Conservation (phyloP, 2,329 filamentous ascomycete species). For the Verticillium nubilum region DNA sequence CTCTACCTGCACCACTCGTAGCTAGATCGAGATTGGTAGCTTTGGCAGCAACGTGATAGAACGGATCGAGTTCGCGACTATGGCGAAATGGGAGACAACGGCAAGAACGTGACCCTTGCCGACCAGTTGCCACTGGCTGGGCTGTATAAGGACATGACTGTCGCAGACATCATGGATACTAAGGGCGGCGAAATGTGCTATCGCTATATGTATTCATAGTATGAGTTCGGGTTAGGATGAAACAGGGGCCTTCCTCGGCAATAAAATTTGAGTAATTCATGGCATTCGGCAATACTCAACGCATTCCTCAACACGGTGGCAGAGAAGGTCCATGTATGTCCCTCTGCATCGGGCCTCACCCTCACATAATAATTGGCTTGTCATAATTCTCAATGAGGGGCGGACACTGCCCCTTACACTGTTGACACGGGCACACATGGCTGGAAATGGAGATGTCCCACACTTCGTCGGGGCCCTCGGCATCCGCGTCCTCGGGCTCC, state of each 20-base stretch:
- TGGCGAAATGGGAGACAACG: conserved; percentile 6
- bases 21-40: conserved; percentile 13
- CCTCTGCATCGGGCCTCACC: too few species aligned
- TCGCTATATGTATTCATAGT: conserved; percentile 10
- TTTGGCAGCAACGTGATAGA: conserved; percentile 11
- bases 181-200: conserved; percentile 10
- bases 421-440: too few species aligned
- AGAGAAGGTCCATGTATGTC: too few species aligned
- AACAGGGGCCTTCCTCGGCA: too few species aligned
- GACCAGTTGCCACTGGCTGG: conserved; percentile 10
- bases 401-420: too few species aligned
- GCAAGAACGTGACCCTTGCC: conserved; percentile 6
- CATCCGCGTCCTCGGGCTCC: neutral
- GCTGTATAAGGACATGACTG: conserved; percentile 7
- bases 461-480: neutral
- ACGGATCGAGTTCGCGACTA: conserved; percentile 7
- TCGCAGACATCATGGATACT: conserved; percentile 12
- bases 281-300: too few species aligned
- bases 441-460: too few species aligned
- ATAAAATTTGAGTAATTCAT: too few species aligned
- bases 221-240: neutral
- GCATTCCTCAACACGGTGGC: too few species aligned
- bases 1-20: conserved; percentile 14
- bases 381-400: too few species aligned
- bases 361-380: too few species aligned